A percentile compares a stretch with the other conserved stretches of the same genome.
Conservation (phyloP, 352 stramenopile genomes). For the Hyaloperonospora brassicae region DNA sequence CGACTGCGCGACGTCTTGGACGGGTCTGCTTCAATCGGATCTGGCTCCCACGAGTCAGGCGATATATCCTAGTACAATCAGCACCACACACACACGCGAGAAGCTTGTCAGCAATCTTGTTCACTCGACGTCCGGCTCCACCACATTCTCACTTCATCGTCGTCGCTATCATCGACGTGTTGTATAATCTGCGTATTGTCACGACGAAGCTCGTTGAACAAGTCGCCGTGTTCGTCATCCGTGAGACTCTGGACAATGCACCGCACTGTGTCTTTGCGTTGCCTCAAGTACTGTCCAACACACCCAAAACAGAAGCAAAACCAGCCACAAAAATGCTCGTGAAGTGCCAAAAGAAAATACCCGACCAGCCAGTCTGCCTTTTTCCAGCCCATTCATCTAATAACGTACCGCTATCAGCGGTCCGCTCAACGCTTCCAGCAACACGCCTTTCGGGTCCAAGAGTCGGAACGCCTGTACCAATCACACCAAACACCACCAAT, state of each 20-base stretch:
- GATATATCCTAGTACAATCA: conserved; percentile 42
- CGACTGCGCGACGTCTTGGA: conserved; percentile 70
- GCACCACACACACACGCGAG: too few species aligned
- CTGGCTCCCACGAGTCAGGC: conserved; percentile 87
- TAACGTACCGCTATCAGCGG: conserved; percentile 56
- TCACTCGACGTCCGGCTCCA: neutral
- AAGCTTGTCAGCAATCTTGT: too few species aligned
- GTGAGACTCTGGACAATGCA: conserved; percentile 94
- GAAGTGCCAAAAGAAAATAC: too few species aligned
- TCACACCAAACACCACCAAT: neutral
- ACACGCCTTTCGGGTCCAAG: conserved; percentile 87
- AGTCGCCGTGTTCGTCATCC: conserved; percentile 85
- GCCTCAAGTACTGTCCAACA: conserved; percentile 79
- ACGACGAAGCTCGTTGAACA: conserved; percentile 92
- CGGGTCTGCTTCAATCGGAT: conserved; percentile 77
- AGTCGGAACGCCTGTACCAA: conserved; percentile 74
- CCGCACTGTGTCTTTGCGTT: conserved; percentile 92
- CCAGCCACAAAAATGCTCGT: too few species aligned
- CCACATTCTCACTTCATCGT: conserved; percentile 69
- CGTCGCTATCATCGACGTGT: conserved; percentile 85
- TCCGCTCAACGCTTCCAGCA: conserved; percentile 80
- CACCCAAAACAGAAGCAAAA: neutral
- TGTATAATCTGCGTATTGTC: conserved; percentile 90
- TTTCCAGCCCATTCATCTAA: neutral
- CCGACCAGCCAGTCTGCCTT: too few species aligned